These are phyloP conservation scores for Strigomonas culicis DNA, from an alignment of 208 protist genomes.

Conservation along the genomic window DNA sequence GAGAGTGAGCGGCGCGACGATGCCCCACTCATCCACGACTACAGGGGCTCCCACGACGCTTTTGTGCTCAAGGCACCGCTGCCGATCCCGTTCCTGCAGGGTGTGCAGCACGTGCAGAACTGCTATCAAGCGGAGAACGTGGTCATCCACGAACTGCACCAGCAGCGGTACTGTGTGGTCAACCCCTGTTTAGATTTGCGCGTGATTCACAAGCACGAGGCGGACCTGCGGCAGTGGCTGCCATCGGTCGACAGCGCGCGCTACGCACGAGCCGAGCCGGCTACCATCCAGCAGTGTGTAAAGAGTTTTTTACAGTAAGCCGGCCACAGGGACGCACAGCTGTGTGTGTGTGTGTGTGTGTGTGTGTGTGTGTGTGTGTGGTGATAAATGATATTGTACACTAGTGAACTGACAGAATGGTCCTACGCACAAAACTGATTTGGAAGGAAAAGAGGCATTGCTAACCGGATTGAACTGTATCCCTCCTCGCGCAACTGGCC, in stretches of 20 bases:
- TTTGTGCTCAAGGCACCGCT: slow-evolving; percentile 69
- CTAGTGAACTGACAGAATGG: too few species aligned
- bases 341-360: too few species aligned
- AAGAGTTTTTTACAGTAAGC: too few species aligned
- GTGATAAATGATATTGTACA: too few species aligned
- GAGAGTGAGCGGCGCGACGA: slow-evolving; percentile 44
- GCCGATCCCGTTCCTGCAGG: slow-evolving; percentile 29
- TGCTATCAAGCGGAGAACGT: slow-evolving; percentile 88
- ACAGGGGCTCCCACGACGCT: slow-evolving; percentile 86
- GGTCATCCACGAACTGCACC: slow-evolving; percentile 72
- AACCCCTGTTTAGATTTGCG: slow-evolving; percentile 68
- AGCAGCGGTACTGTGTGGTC: slow-evolving; percentile 44
- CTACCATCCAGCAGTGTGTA: too few species aligned
- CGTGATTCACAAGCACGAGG: slow-evolving; percentile 66
- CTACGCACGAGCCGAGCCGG: slow-evolving; percentile 47
- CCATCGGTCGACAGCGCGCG: slow-evolving; percentile 65
- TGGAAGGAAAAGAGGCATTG: not conserved
- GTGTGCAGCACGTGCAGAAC: slow-evolving; percentile 75
- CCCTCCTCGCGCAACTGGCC: too few species aligned
- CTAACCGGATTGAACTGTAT: too few species aligned
- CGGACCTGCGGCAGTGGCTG: slow-evolving; percentile 83
- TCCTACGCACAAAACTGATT: too few species aligned
- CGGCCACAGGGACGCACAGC: too few species aligned
- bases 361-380: too few species aligned
- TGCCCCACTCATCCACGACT: slow-evolving; percentile 67